A percentile compares a stretch with the other conserved stretches of the same genome.
Evolutionary conservation across 352 stramenopile species (phyloP).

Genomic region (Phytophthora tentaculata): DNA sequence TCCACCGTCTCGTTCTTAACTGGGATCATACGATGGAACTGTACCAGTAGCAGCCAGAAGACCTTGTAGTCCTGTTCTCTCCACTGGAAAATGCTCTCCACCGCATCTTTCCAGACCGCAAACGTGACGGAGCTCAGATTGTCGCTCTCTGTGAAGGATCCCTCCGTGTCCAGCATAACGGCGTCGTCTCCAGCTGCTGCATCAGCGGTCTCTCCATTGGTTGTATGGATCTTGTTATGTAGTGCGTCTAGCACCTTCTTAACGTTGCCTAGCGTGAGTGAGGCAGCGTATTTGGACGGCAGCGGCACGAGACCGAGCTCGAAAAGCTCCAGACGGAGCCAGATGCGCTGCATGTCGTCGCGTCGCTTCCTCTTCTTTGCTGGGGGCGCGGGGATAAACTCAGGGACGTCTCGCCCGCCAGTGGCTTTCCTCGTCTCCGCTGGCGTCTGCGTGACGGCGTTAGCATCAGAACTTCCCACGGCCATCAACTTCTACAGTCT

Average conservation of each 20-base stretch:
- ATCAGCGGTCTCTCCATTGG: constrained; percentile 1
- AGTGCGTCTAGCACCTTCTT: constrained; percentile 66
- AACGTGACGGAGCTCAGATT: constrained; percentile 65
- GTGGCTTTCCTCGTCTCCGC: constrained; percentile 38
- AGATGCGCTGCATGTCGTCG: constrained; percentile 66
- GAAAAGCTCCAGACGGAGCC: constrained; percentile 87
- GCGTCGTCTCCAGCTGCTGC: constrained; percentile 44
- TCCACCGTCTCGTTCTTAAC: constrained; percentile 42
- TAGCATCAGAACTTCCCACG: constrained; percentile 30
- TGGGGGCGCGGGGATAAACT: constrained; percentile 40
- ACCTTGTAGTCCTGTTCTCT: constrained; percentile 81
- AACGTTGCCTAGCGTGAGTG: constrained; percentile 69
- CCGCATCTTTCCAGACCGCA: constrained; percentile 65
- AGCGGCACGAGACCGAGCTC: constrained; percentile 82
- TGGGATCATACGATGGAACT: constrained; percentile 76
- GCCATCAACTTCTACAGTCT: constrained; percentile 20
- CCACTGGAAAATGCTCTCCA: constrained; percentile 75
- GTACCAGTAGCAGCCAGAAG: constrained; percentile 83
- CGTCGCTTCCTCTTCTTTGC: constrained; percentile 45
- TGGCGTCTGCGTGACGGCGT: constrained; percentile 36
- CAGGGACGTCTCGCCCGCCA: constrained; percentile 35
- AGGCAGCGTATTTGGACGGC: constrained; percentile 70
- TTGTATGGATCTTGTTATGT: constrained; percentile 49
- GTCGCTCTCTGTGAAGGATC: constrained; percentile 61
- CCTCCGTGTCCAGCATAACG: constrained; percentile 43